Base-by-base conservation (phyloP, 2,329 filamentous ascomycete species). In the Calonectria fujianensis region DNA sequence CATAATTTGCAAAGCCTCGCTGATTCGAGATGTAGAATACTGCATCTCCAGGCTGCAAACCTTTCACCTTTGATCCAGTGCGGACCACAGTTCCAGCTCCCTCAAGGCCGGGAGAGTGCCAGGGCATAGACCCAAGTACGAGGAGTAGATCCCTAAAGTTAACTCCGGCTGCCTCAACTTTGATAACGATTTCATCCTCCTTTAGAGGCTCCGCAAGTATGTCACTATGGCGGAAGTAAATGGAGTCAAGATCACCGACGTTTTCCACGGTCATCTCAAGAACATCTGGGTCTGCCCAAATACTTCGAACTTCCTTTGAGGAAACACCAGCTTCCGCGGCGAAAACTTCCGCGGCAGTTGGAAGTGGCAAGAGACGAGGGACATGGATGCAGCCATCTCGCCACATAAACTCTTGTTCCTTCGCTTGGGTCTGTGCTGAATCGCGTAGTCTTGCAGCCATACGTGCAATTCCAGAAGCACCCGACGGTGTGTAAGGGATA, bases 51-150 rank as follows among this genome's bases (percentile, higher is more conserved):
- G 65, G 66, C 45, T 75, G 59, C 8, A 80, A n/a, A 37, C 72
- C 32, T 1, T 69, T 68, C 35, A 78, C 77, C n/a, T 48, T 32
- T 13, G 41, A 32, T 11, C 81, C 81, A 1, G 69, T 48, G 20
- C 66, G 75, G 10, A 72, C 50, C 27, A 83, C 77, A n/a, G 76
- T 72, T 39, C 82, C 82, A 4, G 80, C 74, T 8, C 75, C 79
- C 27, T 83, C 82, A 14, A 74, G 59, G 9, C 81, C 80, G n/a
- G 80, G 57, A 24, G 71, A 6, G 68, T 70, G 51, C 80, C 80
- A 81, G 0, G 79, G 77, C 3, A 81, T 76, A 0, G 79, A 69
- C 5, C 79, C 78, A 2, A 81, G 75, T 7, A 81, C 51, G 4
- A 78, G 68, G 20, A 70, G 66, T 0, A 82, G 73, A 57, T 82